A percentile compares a stretch with the other conserved stretches of the same genome.
Conservation (phyloP, 2,329 filamentous ascomycete genomes). For the Alternaria burnsii region DNA sequence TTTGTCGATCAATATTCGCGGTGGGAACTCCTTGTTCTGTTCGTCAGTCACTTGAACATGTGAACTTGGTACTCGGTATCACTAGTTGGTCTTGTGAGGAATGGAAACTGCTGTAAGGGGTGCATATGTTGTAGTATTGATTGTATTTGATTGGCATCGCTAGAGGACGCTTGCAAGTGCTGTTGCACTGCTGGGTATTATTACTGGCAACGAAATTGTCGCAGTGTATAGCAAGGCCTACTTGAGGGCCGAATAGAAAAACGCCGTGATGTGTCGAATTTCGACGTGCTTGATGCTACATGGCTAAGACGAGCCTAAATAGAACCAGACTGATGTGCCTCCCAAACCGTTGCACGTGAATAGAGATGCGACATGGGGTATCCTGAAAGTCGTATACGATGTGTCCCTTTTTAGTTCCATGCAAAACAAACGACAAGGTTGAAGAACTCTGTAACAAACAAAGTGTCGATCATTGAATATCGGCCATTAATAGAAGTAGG, state of each 20-base stretch:
- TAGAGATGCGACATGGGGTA: slow-evolving; percentile 25
- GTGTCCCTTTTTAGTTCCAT: slow-evolving; percentile 20
- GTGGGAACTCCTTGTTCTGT: slow-evolving; percentile 1
- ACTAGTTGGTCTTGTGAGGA: slow-evolving; percentile 4
- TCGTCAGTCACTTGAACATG: not conserved
- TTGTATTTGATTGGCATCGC: slow-evolving; percentile 11
- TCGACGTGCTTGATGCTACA: slow-evolving; percentile 10
- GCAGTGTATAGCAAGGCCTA: slow-evolving; percentile 12
- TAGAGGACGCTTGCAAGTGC: slow-evolving; percentile 8
- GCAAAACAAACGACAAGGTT: slow-evolving; percentile 16
- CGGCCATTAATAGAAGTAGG: slow-evolving; percentile 28
- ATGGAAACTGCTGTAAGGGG: not conserved
- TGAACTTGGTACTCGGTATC: not conserved
- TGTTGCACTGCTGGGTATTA: slow-evolving; percentile 25
- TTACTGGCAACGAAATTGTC: slow-evolving; percentile 12
- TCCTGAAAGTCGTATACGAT: slow-evolving; percentile 22
- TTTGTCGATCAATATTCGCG: slow-evolving; percentile 8
- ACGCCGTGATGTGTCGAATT: slow-evolving; percentile 16
- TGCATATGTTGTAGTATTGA: not conserved
- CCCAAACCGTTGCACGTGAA: slow-evolving; percentile 2
- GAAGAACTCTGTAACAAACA: slow-evolving; percentile 19
- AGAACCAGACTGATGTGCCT: slow-evolving; percentile 8
- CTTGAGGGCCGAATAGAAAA: not conserved
- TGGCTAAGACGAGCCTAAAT: slow-evolving; percentile 6
- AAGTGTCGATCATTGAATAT: slow-evolving; percentile 18